These are phyloP conservation scores for Arthromyces matolae DNA, from an alignment of 768 basidiomycete genomes.

Conservation along the genomic window DNA sequence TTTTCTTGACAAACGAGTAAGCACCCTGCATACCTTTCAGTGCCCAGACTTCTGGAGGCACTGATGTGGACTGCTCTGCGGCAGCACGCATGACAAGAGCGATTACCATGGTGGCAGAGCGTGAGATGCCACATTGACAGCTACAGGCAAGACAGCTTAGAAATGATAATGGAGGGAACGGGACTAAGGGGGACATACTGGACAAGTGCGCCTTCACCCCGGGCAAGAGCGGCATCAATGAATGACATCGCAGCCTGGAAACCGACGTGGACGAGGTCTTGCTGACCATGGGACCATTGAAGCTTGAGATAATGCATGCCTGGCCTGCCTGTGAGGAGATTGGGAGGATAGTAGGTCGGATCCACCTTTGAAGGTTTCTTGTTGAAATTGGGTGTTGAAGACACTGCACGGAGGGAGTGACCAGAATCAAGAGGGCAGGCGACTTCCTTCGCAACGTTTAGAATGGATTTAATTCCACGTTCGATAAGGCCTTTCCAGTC, in stretches of 20 bases:
- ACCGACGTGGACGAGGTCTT: constrained; percentile 76
- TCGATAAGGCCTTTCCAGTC: constrained; percentile 72
- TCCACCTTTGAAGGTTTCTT: constrained; percentile 33
- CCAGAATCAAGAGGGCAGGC: constrained; percentile 59
- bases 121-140: constrained; percentile 91
- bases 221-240: constrained; percentile 69
- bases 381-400: constrained; percentile 70
- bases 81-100: constrained; percentile 95
- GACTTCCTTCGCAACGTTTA: constrained; percentile 95
- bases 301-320: constrained; percentile 86
- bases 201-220: constrained; percentile 77
- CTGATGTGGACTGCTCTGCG: constrained; percentile 56
- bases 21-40: constrained; percentile 88
- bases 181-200: constrained; percentile 56
- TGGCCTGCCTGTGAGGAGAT: constrained; percentile 67
- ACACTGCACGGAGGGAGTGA: constrained; percentile 50
- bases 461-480: constrained; percentile 71
- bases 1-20: constrained; percentile 86
- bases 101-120: constrained; percentile 86
- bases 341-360: constrained; percentile 62
- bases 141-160: constrained; percentile 43
- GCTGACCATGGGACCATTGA: constrained; percentile 92
- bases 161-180: constrained; percentile 17
- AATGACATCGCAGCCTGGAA: constrained; percentile 81
- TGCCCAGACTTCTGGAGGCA: constrained; percentile 72